Base-by-base conservation (phyloP, 1,284 basidiomycete genomes). In the Phlebopus sp. region DNA sequence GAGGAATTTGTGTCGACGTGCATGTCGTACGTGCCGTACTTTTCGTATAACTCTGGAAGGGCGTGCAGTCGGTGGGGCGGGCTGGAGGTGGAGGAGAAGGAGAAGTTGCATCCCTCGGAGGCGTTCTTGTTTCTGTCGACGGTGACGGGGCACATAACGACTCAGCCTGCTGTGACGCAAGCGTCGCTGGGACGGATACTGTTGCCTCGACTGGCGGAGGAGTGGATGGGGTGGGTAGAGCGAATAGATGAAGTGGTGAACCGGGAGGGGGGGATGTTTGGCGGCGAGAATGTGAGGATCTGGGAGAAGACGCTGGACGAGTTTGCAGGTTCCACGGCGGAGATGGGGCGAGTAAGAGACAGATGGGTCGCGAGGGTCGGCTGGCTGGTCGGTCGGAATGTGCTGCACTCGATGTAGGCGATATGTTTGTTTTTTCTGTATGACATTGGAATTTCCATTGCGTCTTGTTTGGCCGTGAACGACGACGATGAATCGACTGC, bases 11-110 rank as follows among this genome's bases (percentile, higher is more conserved):
- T 84, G 27, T 77, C 87, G 3, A 78, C 84, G 14, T 86, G 79
- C 62, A 76, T 80, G 59, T 84, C 89, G 7, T 91, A 90, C 60
- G 78, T 91, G 40, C 86, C 86, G 2, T 91, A 91, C 64, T 91
- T 91, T 62, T 86, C 87, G 17, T 81, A 77, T 55, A 65, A 76
- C 38, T 61, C 76, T 15, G 49, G 62, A 21, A 42, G 66, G 35
- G 54, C 73, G 56, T 56, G 63, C 51, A 70, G 72, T 21, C 70
- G 74, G 47, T 66, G 6, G 75, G 1, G 67, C 72, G 9, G 67
- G 11, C 60, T 77, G 27, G 75, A 78, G 53, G 67, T 72, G 17
- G 70, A 79, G 48, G 78, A 80, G 51, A 82, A 76, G 57, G 81
- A 79, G 55, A 81, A 79, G 58, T 73, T 76, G 2, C 82, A 86